A percentile compares a stretch with the other conserved stretches of the same genome.
Evolutionary conservation across 495 filamentous ascomycete species (phyloP).

Genomic region (Aspergillus steynii): DNA sequence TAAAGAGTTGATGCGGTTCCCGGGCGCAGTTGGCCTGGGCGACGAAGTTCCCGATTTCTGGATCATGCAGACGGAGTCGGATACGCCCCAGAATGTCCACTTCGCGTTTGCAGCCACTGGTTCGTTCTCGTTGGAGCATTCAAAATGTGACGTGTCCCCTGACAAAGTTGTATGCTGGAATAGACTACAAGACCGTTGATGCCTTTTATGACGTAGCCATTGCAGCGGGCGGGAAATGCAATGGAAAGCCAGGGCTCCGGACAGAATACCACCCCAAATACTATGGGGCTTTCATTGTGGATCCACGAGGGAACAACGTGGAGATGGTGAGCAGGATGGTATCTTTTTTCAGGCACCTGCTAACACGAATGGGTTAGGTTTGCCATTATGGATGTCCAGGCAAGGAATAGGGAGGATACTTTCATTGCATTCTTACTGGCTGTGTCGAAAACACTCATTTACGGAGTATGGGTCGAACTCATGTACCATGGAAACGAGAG

Average conservation of each 20-base stretch:
- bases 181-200: slow-evolving; percentile 39
- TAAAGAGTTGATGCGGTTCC: slow-evolving; percentile 28
- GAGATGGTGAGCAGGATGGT: slow-evolving; percentile 36
- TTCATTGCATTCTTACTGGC: no score
- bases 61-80: slow-evolving; percentile 17
- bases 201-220: slow-evolving; percentile 43
- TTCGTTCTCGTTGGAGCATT: slow-evolving; percentile 1
- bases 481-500: no score
- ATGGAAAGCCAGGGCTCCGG: slow-evolving; percentile 49
- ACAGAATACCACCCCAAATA: slow-evolving; percentile 40
- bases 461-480: no score
- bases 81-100: slow-evolving; percentile 14
- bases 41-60: slow-evolving; percentile 44
- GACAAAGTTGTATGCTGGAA: not conserved
- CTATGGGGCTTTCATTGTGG: slow-evolving; percentile 52
- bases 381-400: no score
- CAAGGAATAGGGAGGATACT: no score
- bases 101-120: slow-evolving; percentile 23
- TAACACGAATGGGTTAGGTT: no score
- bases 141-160: not conserved
- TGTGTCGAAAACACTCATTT: no score
- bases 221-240: slow-evolving; percentile 44
- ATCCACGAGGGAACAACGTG: slow-evolving; percentile 54
- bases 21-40: slow-evolving; percentile 27
- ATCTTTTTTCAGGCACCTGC: no score